Percentiles rank a stretch among this genome's conserved stretches.
Evolutionary conservation across 805 yeast genomes (phyloP).

Genomic region (Metschnikowia arizonensis): DNA sequence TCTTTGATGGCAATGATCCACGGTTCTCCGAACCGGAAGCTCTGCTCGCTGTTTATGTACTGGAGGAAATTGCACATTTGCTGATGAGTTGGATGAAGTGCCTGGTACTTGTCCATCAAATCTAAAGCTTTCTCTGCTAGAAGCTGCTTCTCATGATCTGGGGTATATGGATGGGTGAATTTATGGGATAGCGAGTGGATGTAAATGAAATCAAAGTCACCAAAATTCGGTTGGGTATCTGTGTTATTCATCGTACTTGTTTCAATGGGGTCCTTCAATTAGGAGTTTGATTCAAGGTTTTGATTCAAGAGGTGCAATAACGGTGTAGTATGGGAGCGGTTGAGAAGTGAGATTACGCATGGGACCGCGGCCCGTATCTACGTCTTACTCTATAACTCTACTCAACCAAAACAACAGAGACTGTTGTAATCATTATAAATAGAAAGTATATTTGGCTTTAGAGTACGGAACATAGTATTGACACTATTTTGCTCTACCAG

Average conservation of each 20-base stretch:
- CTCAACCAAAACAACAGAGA: background rate
- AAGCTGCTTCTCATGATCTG: background rate
- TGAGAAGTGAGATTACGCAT: background rate
- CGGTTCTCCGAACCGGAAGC: slow-evolving; percentile 4
- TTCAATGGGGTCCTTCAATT: background rate
- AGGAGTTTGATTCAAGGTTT: background rate
- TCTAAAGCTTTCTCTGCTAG: slow-evolving; percentile 13
- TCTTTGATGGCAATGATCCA: slow-evolving; percentile 11
- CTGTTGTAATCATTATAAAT: too few species aligned
- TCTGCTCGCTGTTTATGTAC: background rate
- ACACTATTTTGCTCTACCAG: too few species aligned
- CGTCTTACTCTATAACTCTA: too few species aligned
- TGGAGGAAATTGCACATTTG: slow-evolving; percentile 1
- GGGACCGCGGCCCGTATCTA: background rate
- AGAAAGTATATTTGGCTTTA: too few species aligned
- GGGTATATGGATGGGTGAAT: slow-evolving; percentile 4
- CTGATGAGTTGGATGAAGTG: slow-evolving; percentile 19
- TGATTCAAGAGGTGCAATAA: background rate
- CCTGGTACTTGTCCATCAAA: slow-evolving; percentile 25
- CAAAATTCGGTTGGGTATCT: background rate
- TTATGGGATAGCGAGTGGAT: slow-evolving; percentile 14
- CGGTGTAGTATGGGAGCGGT: background rate
- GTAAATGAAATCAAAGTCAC: slow-evolving; percentile 7
- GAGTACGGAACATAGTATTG: too few species aligned
- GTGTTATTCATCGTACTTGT: background rate